These are phyloP conservation scores for Gossypium bickii DNA, from an alignment of 345 rosid genomes.

Conservation along the genomic window DNA sequence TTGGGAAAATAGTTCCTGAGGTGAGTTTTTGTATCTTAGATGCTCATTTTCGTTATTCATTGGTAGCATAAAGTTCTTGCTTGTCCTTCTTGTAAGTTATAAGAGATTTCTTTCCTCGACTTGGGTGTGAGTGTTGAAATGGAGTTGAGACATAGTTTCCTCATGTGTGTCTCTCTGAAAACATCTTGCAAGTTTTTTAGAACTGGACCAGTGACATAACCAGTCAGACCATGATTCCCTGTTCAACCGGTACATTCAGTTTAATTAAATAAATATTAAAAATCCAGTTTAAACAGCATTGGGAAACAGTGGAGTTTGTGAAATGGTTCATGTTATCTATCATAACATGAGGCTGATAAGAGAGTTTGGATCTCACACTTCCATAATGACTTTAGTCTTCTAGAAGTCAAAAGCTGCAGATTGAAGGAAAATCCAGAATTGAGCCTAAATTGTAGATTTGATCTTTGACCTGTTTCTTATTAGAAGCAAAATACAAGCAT, in stretches of 20 bases:
- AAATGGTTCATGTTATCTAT: not conserved
- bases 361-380: not conserved
- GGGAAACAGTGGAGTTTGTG: not conserved
- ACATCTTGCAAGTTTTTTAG: too few species aligned
- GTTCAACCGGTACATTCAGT: too few species aligned
- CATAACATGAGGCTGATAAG: not conserved
- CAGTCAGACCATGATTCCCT: too few species aligned
- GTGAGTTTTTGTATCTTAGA: constrained; percentile 26
- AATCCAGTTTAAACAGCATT: too few species aligned
- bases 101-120: not conserved
- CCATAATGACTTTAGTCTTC: not conserved
- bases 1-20: constrained; percentile 58
- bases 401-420: not conserved
- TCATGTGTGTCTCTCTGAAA: not conserved
- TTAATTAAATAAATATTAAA: too few species aligned
- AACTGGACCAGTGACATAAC: too few species aligned
- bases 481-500: not conserved
- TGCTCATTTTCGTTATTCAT: not conserved
- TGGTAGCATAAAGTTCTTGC: not conserved
- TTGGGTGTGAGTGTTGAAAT: too few species aligned
- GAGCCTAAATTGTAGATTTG: not conserved
- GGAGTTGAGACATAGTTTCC: not conserved
- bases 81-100: not conserved
- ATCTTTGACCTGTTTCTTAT: not conserved
- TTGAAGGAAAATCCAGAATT: not conserved